Evolutionary conservation across 768 basidiomycete species (phyloP).

Genomic region (Termitomyces sp.): DNA sequence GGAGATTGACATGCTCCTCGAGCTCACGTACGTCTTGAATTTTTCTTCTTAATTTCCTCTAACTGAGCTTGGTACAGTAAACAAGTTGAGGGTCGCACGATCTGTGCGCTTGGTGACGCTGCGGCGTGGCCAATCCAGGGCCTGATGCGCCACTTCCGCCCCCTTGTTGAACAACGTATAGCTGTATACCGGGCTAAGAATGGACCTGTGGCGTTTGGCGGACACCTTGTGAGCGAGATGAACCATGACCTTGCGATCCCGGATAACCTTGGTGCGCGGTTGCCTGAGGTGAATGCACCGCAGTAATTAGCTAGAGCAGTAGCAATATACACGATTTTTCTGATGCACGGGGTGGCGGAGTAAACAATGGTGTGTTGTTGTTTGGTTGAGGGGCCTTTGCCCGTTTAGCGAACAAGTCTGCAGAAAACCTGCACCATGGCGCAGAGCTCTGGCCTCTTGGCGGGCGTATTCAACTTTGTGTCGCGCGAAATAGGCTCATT

Average conservation of each 20-base stretch:
- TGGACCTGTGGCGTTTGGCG: conserved; percentile 88
- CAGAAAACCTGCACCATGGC: conserved; percentile 6
- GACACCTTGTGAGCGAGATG: conserved; percentile 63
- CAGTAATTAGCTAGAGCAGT: background rate
- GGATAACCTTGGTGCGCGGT: conserved; percentile 65
- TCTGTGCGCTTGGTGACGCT: conserved; percentile 95
- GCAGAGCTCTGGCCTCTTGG: conserved; percentile 41
- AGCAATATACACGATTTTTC: background rate
- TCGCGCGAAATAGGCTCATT: conserved; percentile 72
- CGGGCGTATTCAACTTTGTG: conserved; percentile 66
- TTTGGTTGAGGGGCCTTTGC: conserved; percentile 1
- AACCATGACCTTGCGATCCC: conserved; percentile 69
- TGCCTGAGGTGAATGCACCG: conserved; percentile 32
- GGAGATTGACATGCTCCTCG: conserved; percentile 98
- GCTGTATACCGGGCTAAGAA: conserved; percentile 68
- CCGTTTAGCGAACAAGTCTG: background rate
- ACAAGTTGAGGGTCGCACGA: conserved; percentile 95
- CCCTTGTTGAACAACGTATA: conserved; percentile 89
- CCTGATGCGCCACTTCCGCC: conserved; percentile 96
- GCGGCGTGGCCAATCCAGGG: conserved; percentile 99
- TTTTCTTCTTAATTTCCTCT: background rate
- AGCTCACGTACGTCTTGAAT: conserved; percentile 67
- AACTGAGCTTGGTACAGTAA: conserved; percentile 47
- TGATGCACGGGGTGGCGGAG: background rate
- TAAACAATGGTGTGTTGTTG: background rate